Conservation (phyloP, 148 eudicot genomes). For the Amaranthus hypochondriacus region DNA sequence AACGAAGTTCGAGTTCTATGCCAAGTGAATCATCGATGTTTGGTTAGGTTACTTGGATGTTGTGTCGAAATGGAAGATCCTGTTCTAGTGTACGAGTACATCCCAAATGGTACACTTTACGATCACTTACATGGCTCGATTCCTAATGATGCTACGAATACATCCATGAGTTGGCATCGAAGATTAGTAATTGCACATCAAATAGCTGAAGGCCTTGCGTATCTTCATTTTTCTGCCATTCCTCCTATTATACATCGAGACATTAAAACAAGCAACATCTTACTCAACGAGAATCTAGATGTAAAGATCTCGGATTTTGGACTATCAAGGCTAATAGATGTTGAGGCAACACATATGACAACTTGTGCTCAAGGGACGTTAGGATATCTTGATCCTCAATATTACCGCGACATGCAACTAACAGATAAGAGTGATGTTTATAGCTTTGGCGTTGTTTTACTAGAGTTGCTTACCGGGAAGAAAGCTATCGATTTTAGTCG, state of each 20-base stretch:
- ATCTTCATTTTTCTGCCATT: slow-evolving; percentile 49
- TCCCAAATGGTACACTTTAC: slow-evolving; percentile 49
- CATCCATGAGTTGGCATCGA: slow-evolving; percentile 34
- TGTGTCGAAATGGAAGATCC: slow-evolving; percentile 54
- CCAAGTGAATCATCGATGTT: slow-evolving; percentile 56
- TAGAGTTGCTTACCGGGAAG: slow-evolving; percentile 47
- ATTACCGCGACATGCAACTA: slow-evolving; percentile 45
- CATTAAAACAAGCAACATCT: slow-evolving; percentile 52
- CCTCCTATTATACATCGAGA: slow-evolving; percentile 57
- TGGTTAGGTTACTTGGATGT: slow-evolving; percentile 52
- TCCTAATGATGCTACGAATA: slow-evolving; percentile 1
- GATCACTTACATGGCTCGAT: slow-evolving; percentile 35
- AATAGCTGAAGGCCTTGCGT: slow-evolving; percentile 55
- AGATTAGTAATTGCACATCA: slow-evolving; percentile 45
- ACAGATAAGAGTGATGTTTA: slow-evolving; percentile 61
- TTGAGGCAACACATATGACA: slow-evolving; percentile 36
- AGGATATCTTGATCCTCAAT: slow-evolving; percentile 60
- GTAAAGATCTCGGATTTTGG: slow-evolving; percentile 64
- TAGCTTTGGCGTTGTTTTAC: slow-evolving; percentile 60
- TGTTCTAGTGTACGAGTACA: slow-evolving; percentile 46
- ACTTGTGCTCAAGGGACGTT: slow-evolving; percentile 55
- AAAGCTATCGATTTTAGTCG: slow-evolving; percentile 51
- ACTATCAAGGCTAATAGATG: slow-evolving; percentile 47
- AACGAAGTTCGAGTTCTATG: slow-evolving; percentile 61
- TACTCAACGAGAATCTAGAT: slow-evolving; percentile 45